Evolutionary conservation across 306 rosid genomes (phyloP), one percentile per base, ranked within the genome.

Genomic region (Cucumis sativus): DNA sequence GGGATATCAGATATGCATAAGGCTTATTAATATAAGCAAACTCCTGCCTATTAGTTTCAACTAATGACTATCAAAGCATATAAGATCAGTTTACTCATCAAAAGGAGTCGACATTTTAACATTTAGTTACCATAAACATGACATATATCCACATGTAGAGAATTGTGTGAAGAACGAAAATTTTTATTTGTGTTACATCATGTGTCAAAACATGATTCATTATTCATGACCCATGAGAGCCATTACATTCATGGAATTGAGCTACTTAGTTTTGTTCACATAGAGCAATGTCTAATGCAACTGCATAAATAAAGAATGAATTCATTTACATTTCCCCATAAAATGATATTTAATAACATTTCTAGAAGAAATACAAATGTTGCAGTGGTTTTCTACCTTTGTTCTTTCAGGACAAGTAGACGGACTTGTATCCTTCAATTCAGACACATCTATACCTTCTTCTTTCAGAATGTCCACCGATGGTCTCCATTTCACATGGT

Each of bases 381-480:
- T 47, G 64, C 41, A 30, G 61, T 21, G 59, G 14, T 57, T 41
- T 59, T 39, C 76, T 84, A 94, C 98, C 95, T 84, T 92, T 33
- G 92, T 84, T 83, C 91, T 90, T 81, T 76, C 86, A 64, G 93
- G 96, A 79, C 89, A 86, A 79, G 82, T 78, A 63, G 91, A 78
- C 25, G 90, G 83, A 77, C 76, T 78, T 60, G 72, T 76, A 78
- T 90, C 89, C 86, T 80, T 84, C 57, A 79, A 80, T 80, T 85
- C 77, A 49, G 89, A 90, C 63, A 78, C 84, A 80, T 89, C 84
- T 64, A 94, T 69, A 60, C 98, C 98, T 78, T 92, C 98, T 84
- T 92, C 97, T 82, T 87, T 92, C 80, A 94, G 85, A 85, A 92
- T 91, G 78, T 92, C 97, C 67, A 84, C 64, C 33, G 97, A 92